Evolutionary conservation across 2,329 filamentous ascomycete genomes (phyloP), one percentile per base, ranked within the genome.

Genomic region (Claviceps pazoutovae): DNA sequence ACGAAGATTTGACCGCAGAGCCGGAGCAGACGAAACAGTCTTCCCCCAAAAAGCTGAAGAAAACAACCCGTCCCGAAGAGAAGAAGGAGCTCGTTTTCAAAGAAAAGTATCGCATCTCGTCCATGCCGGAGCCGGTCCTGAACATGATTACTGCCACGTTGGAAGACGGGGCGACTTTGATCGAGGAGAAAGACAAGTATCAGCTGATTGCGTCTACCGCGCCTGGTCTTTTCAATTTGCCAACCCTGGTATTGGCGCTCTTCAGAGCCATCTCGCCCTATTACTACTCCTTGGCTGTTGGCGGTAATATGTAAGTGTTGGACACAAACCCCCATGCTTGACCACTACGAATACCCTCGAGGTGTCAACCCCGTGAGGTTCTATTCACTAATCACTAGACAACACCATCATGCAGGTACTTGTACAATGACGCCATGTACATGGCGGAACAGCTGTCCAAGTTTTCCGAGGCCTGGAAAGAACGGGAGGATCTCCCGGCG

Each of bases 21-120:
- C 56, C 62, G 36, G 56, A 61, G 17, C 51, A 55, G 13, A 39
- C 53, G 7, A 50, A 55, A 13, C 53, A 58, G 8, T 52, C 49
- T 19, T 45, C 42, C 21, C 49, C 13, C 21, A 55, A 54, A 16
- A 57, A 49, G 5, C 59, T 42, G 37, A 55, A 53, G 37, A 50
- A 49, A 39, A 56, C 60, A 36, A 44, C 59, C 6, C 59, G 66
- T 34, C 51, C 56, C 4, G 54, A 73, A 43, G 53, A 61, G 49
- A 71, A 73, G 8, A 74, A 80, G 51, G 85, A 93, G 62, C 70
- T 97, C 54, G 85, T 86, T 0, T 69, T 97, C 45, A 85, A 77
- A 55, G 93, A 98, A 68, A 86, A 78, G 1, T 98, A 95, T 65
- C 86, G 83, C 53, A 86, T 95, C 49, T 96, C 91, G 0, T 85